Base-by-base conservation (phyloP, 2,329 filamentous ascomycete species). In the Didymella glomerata region DNA sequence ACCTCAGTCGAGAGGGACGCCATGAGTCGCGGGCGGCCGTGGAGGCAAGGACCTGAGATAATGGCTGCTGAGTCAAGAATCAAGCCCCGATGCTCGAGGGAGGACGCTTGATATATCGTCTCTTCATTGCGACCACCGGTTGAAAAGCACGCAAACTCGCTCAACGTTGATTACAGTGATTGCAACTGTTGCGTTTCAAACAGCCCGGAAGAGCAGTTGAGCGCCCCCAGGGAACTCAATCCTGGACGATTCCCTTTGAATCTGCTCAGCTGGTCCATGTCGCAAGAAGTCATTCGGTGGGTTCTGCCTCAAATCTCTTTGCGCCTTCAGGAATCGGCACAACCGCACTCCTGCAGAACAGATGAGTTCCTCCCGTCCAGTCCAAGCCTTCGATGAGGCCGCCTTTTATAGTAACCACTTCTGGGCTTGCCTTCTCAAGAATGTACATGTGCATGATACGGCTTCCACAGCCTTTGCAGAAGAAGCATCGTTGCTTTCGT, bases 321-420 rank as follows among this genome's bases (percentile, higher is more conserved):
- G 82, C 83, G 10, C 86, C 85, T 66, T 89, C 86, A 2, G 88
- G 88, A 62, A 91, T 90, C 32, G 87, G 85, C 18, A 90, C 82
- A 81, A 91, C 87, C 65, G 88, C 88, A 41, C 82, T 83, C 67
- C 86, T 86, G 20, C 86, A 88, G 85, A 86, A 90, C 66, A 91
- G 87, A 77, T 91, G 88, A 63, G 85, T 84, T 10, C 61, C 59
- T 57, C 60, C 62, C 63, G 32, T 34, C 69, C 67, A 72, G 6
- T 73, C 62, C 20, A 91, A 77, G 1, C 84, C 86, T 6, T 87
- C 83, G 45, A 91, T 80, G 68, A 88, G 89, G 40, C 88, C 88
- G 11, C 85, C 88, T 70, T 90, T 90, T 45, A 91, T 83, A 16
- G 85, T 86, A 40, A 89, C 83, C 1, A 63, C 56, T 8, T 65